Base-by-base conservation (phyloP, 2,329 filamentous ascomycete species). In the Pseudogymnoascus sp. region DNA sequence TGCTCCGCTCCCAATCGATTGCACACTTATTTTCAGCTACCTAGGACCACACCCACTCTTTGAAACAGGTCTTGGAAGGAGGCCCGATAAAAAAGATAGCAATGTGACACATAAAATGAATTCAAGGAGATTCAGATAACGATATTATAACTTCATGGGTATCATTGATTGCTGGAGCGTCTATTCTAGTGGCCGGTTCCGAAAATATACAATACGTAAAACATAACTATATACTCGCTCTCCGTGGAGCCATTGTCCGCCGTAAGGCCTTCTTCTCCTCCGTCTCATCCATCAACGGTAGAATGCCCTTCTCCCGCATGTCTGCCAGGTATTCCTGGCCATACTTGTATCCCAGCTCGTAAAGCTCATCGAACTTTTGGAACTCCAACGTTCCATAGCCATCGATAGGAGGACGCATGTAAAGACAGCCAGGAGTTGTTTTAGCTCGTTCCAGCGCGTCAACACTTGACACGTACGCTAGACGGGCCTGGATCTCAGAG, bases 281-380 rank as follows among this genome's bases (percentile, higher is more conserved):
- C 19, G 85, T 88, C 77, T 90, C 88, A 70, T 89, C 86, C 59
- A 83, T 81, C 52, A 89, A 69, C 23, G 84, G 84, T 68, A 99
- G 76, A 39, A 88, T 82, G 0, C 93, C 93, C 69, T 95, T 82
- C 39, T 90, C 89, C 71, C 86, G 87, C 73, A 97, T 78, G 68
- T 86, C 82, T 61, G 85, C 84, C 67, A 99, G 75, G 72, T 88
- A 97, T 61, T 91, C 85, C 73, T 89, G 88, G 4, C 92, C 94
- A 71, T 87, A 99, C 62, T 83, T 81, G 75, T 96, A 96, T 1
- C 94, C 95, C 10, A 97, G 82, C 68, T 89, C 82, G 71, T 95
- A 96, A 61, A 99, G 93, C 80, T 99, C 95, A 70, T 97, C 93
- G 74, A 99, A 99, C 74, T 96, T 97, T 65, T 87, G 90, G 78